phyloP scores from a whole-genome alignment of 1,284 basidiomycete species.

The Ustilago shanxiensis region DNA sequence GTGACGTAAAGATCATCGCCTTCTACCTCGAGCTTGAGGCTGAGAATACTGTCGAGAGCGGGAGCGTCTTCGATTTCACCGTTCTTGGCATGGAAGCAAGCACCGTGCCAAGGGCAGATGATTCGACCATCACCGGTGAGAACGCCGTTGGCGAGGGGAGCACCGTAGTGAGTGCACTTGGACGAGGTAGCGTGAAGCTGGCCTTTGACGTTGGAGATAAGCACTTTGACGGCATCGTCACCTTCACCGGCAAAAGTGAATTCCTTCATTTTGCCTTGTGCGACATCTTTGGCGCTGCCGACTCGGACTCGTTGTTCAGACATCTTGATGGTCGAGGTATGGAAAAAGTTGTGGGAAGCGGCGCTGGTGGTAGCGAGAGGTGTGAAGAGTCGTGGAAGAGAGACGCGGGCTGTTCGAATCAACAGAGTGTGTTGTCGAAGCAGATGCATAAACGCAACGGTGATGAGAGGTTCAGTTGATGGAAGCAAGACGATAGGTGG shows the following conservation, averaged over 20 bases:
- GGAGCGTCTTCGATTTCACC: constrained; percentile 85
- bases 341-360: constrained; percentile 12
- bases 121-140: constrained; percentile 83
- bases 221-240: constrained; percentile 73
- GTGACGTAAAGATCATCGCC: constrained; percentile 83
- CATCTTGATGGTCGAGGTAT: constrained; percentile 31
- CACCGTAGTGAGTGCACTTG: constrained; percentile 90
- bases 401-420: constrained; percentile 26
- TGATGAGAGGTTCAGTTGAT: background rate
- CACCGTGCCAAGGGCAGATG: constrained; percentile 89
- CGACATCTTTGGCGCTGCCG: constrained; percentile 46
- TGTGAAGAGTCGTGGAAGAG: background rate
- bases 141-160: constrained; percentile 83
- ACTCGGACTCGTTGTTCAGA: constrained; percentile 49
- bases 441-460: constrained; percentile 33
- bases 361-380: background rate
- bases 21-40: constrained; percentile 79
- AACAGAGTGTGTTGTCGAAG: constrained; percentile 36
- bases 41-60: constrained; percentile 85
- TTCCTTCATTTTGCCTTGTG: constrained; percentile 74
- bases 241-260: constrained; percentile 81
- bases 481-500: constrained; percentile 11
- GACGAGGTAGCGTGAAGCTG: constrained; percentile 80
- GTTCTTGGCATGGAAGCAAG: constrained; percentile 82
- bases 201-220: constrained; percentile 82